A percentile compares a stretch with the other conserved stretches of the same genome.
Conservation (phyloP, 1,139 yeast genomes). For the Pichia sp. region DNA sequence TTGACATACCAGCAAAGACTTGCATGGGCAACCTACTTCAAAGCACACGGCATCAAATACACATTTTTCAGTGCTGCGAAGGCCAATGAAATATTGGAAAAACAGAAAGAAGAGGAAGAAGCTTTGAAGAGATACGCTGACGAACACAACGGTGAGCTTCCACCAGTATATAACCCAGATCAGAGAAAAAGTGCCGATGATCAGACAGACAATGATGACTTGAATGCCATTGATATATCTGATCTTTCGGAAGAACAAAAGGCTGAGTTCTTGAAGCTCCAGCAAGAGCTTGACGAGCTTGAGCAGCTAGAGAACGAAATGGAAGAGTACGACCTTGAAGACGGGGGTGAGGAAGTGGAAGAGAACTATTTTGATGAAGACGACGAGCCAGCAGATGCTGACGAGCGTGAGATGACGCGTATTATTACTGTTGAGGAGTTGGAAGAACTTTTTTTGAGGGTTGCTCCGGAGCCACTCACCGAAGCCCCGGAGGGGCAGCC, state of each 20-base stretch:
- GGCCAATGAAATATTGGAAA: constrained; percentile 69
- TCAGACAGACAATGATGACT: constrained; percentile 39
- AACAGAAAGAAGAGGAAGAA: constrained; percentile 45
- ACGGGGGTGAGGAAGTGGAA: constrained; percentile 23
- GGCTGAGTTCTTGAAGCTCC: constrained; percentile 25
- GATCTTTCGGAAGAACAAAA: constrained; percentile 37
- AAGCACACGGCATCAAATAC: constrained; percentile 62
- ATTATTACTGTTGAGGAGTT: constrained; percentile 81
- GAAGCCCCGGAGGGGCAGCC: constrained; percentile 51
- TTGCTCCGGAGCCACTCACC: constrained; percentile 66
- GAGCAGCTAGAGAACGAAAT: constrained; percentile 31
- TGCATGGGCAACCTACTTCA: constrained; percentile 84
- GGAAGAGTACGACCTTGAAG: constrained; percentile 17
- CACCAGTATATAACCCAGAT: constrained; percentile 35
- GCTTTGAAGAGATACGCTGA: constrained; percentile 25
- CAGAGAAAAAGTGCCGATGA: constrained; percentile 64
- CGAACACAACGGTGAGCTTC: constrained; percentile 44
- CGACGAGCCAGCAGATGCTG: constrained; percentile 33
- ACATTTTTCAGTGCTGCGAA: constrained; percentile 91
- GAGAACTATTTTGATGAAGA: constrained; percentile 22
- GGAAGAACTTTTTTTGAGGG: constrained; percentile 72
- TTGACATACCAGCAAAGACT: constrained; percentile 72
- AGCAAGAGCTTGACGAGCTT: constrained; percentile 32
- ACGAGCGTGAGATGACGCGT: constrained; percentile 49
- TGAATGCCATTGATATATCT: constrained; percentile 22